Evolutionary conservation across 768 basidiomycete species (phyloP).

Genomic region (Phaeolepiota aurea): DNA sequence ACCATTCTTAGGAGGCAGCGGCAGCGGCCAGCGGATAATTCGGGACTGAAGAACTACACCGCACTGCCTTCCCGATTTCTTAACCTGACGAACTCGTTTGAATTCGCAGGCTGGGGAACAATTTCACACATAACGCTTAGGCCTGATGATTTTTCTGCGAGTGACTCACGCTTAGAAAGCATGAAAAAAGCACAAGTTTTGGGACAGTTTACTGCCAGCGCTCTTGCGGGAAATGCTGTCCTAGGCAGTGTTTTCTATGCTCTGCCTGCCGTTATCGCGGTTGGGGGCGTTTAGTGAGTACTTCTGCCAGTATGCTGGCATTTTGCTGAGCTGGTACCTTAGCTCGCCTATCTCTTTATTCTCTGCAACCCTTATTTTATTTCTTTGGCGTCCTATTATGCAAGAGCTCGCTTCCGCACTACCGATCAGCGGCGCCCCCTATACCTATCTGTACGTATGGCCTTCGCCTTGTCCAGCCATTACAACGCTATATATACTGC

Average conservation of each 20-base stretch:
- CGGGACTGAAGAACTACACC: constrained; percentile 26
- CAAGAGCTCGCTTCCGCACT: constrained; percentile 63
- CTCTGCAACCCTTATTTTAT: constrained; percentile 50
- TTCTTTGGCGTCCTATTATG: constrained; percentile 71
- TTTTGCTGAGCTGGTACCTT: background rate
- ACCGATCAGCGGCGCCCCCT: constrained; percentile 64
- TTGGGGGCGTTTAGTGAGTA: constrained; percentile 56
- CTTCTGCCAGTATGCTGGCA: background rate
- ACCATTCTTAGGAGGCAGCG: constrained; percentile 56
- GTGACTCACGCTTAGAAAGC: constrained; percentile 17
- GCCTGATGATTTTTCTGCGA: constrained; percentile 29
- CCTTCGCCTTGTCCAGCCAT: background rate
- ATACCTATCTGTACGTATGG: constrained; percentile 50
- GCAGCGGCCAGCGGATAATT: constrained; percentile 32
- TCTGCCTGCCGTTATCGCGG: constrained; percentile 53
- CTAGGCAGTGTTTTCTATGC: constrained; percentile 66
- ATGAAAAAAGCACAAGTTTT: constrained; percentile 31
- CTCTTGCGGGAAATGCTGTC: constrained; percentile 60
- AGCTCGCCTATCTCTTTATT: constrained; percentile 68
- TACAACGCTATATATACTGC: background rate
- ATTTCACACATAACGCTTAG: constrained; percentile 37
- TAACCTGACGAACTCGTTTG: constrained; percentile 54
- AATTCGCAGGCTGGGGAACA: constrained; percentile 69
- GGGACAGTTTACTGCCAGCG: constrained; percentile 58
- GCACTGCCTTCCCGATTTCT: constrained; percentile 51